A percentile compares a stretch with the other conserved stretches of the same genome.
These are phyloP conservation scores for Euphrasia arctica DNA, from an alignment of 305 asterid species.

Conservation along the genomic window DNA sequence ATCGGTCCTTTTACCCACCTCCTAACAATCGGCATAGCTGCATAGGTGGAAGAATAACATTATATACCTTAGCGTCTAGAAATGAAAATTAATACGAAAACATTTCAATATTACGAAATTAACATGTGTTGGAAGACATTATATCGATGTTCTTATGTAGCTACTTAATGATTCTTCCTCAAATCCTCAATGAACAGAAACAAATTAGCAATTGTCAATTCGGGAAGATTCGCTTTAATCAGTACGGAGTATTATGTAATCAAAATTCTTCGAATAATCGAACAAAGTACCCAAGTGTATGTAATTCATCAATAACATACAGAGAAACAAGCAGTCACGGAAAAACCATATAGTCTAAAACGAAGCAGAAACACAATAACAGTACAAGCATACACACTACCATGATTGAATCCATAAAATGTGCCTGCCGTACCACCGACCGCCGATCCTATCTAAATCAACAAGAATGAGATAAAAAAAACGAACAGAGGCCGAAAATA, in stretches of 20 bases:
- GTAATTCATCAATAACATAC: no score
- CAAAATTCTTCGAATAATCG: no score
- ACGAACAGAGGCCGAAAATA: not conserved
- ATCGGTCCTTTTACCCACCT: conserved; percentile 84
- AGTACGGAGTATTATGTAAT: no score
- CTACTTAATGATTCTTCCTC: not conserved
- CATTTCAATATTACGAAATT: not conserved
- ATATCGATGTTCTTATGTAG: no score
- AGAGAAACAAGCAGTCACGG: no score
- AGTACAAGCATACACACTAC: conserved; percentile 32
- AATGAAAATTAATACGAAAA: not conserved
- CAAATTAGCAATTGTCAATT: not conserved
- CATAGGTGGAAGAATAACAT: conserved; percentile 24
- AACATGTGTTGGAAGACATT: not conserved
- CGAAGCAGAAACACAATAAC: not conserved
- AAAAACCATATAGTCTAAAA: conserved; percentile 8
- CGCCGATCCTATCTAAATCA: conserved; percentile 76
- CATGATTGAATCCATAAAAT: conserved; percentile 73
- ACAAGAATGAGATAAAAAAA: not conserved
- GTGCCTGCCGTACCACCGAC: conserved; percentile 85
- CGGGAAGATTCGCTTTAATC: no score
- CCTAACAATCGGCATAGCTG: conserved; percentile 83
- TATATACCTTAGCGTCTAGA: not conserved
- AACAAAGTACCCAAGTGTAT: no score
- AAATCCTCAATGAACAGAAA: not conserved